Conservation (phyloP, 345 rosid genomes). For the Acer yangbiense region DNA sequence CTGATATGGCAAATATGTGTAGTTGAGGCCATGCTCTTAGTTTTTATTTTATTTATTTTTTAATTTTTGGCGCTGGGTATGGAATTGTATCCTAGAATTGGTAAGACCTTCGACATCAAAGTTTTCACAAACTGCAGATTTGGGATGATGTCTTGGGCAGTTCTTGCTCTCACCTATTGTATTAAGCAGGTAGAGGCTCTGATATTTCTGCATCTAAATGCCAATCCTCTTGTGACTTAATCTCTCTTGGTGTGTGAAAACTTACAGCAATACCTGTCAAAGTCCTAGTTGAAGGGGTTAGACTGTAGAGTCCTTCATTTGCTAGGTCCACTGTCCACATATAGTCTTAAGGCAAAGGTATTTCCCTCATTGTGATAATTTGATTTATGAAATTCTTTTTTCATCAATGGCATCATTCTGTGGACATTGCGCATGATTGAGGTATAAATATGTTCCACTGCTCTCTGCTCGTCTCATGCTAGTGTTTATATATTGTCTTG, state of each 20-base stretch:
- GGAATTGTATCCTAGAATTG: constrained; percentile 98
- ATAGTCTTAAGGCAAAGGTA: background rate
- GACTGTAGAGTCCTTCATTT: constrained; percentile 2
- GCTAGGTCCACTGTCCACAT: background rate
- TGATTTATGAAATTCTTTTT: background rate
- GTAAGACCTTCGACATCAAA: constrained; percentile 92
- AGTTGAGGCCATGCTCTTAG: constrained; percentile 12
- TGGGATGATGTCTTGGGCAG: constrained; percentile 99
- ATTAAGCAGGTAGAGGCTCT: constrained; percentile 76
- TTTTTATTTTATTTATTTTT: background rate
- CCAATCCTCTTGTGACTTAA: background rate
- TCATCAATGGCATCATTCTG: background rate
- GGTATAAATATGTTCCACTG: constrained; percentile 47
- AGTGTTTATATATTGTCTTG: background rate
- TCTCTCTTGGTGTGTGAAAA: background rate
- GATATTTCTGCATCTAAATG: constrained; percentile 2
- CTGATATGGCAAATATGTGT: background rate
- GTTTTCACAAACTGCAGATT: constrained; percentile 98
- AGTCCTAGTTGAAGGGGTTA: background rate
- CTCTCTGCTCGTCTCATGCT: constrained; percentile 2
- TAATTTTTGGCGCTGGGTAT: constrained; percentile 65
- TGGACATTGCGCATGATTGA: constrained; percentile 94
- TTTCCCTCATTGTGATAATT: background rate
- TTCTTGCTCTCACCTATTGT: constrained; percentile 98
- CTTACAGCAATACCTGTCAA: background rate